A percentile compares a stretch with the other conserved stretches of the same genome.
These are phyloP conservation scores for Drechslerella stenobrocha DNA, from an alignment of 2,329 filamentous ascomycete species.

Conservation along the genomic window DNA sequence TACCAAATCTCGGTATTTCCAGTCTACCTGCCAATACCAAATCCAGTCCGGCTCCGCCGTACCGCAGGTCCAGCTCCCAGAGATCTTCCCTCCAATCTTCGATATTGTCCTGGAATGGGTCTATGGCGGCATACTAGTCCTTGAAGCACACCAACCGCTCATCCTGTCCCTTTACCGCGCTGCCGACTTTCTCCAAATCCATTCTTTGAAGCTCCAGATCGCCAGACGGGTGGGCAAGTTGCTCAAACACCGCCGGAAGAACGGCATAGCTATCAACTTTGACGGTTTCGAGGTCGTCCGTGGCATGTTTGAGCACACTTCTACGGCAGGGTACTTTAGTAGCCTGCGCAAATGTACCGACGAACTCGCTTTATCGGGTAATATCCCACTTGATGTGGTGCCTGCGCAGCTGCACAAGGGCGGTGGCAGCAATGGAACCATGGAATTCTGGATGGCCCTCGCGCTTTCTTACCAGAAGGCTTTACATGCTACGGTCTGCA, in stretches of 20 bases:
- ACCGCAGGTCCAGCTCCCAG: constrained; percentile 21
- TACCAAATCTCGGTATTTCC: constrained; percentile 31
- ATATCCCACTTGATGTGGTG: constrained; percentile 11
- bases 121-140: constrained; percentile 28
- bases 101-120: constrained; percentile 35
- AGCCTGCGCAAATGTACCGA: constrained; percentile 40
- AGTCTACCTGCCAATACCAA: constrained; percentile 4
- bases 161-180: constrained; percentile 33
- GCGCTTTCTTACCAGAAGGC: constrained; percentile 35
- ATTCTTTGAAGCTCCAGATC: constrained; percentile 18
- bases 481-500: constrained; percentile 24
- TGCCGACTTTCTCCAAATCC: constrained; percentile 21
- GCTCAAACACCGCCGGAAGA: constrained; percentile 27
- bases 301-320: constrained; percentile 18
- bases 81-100: constrained; percentile 36
- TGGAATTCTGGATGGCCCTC: constrained; percentile 34
- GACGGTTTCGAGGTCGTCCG: constrained; percentile 37
- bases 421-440: not conserved
- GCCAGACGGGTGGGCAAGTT: constrained; percentile 23
- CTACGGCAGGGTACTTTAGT: constrained; percentile 6
- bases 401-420: not conserved
- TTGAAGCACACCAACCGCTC: constrained; percentile 29
- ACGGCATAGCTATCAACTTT: constrained; percentile 21
- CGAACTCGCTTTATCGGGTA: constrained; percentile 16
- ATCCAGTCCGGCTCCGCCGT: not conserved